phyloP scores from a whole-genome alignment of 1,139 yeast genomes.

The Yamadazyma buinensis region DNA sequence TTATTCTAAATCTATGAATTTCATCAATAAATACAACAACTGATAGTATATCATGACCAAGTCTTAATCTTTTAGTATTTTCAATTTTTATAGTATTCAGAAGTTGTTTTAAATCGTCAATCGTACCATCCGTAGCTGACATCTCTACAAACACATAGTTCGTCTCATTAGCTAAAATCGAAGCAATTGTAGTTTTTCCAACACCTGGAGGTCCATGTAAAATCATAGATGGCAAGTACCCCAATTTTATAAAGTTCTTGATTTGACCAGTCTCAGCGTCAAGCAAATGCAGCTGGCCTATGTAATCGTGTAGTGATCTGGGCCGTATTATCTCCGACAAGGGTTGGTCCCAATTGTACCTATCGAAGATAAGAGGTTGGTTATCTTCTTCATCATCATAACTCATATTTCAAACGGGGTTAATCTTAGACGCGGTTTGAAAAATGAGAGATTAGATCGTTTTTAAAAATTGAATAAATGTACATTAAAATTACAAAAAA shows the following conservation, averaged over 20 bases:
- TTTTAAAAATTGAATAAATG: no score
- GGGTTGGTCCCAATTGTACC: constrained; percentile 7
- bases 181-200: constrained; percentile 45
- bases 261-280: constrained; percentile 25
- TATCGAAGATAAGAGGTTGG: background rate
- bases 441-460: no score
- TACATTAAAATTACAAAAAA: background rate
- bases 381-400: constrained; percentile 1
- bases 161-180: constrained; percentile 30
- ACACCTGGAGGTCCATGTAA: constrained; percentile 46
- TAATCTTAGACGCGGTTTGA: no score
- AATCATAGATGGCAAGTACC: constrained; percentile 43
- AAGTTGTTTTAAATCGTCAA: constrained; percentile 26
- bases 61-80: constrained; percentile 17
- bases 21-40: constrained; percentile 44
- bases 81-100: constrained; percentile 22
- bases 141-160: constrained; percentile 36
- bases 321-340: constrained; percentile 21
- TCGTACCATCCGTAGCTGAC: constrained; percentile 39
- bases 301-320: constrained; percentile 20
- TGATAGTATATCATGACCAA: constrained; percentile 15
- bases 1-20: constrained; percentile 37
- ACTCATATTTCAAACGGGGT: no score
- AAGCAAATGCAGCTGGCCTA: constrained; percentile 40
- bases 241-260: constrained; percentile 28